These are phyloP conservation scores for Parietaria judaica DNA, from an alignment of 306 rosid genomes.

Conservation along the genomic window DNA sequence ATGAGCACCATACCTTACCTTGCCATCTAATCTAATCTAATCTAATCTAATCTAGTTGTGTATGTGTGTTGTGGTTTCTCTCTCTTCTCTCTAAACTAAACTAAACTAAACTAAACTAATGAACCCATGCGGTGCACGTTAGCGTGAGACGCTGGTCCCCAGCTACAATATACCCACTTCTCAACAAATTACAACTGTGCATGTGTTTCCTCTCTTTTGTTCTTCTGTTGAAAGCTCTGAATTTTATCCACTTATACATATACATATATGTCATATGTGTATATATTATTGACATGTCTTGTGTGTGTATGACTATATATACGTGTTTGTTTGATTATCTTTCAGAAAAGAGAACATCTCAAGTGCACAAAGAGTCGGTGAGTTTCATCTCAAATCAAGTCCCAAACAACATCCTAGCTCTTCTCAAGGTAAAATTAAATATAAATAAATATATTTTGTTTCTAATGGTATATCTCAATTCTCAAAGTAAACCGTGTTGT, in stretches of 20 bases:
- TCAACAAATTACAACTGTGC: not conserved
- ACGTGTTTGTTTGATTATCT: conserved; percentile 10
- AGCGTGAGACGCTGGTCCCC: conserved; percentile 63
- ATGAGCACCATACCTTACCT: conserved; percentile 46
- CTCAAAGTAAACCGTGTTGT: no score
- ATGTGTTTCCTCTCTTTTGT: conserved; percentile 10
- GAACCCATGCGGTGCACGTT: conserved; percentile 58
- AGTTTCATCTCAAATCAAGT: conserved; percentile 29
- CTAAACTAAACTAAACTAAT: conserved; percentile 49
- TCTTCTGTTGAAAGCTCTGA: not conserved
- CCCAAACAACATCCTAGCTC: conserved; percentile 15
- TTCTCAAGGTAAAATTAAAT: conserved; percentile 32
- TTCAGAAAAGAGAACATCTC: conserved; percentile 39
- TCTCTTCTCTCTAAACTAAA: conserved; percentile 14
- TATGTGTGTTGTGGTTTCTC: not conserved
- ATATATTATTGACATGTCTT: no score
- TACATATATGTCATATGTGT: no score
- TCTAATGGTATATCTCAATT: no score
- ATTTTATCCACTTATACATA: no score
- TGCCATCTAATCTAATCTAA: conserved; percentile 33
- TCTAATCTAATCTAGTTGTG: not conserved
- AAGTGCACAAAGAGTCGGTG: conserved; percentile 31
- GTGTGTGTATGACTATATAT: conserved; percentile 2
- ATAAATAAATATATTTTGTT: no score
- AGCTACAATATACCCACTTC: conserved; percentile 19